phyloP scores from a whole-genome alignment of 345 rosid species.

The Garcia nutans region DNA sequence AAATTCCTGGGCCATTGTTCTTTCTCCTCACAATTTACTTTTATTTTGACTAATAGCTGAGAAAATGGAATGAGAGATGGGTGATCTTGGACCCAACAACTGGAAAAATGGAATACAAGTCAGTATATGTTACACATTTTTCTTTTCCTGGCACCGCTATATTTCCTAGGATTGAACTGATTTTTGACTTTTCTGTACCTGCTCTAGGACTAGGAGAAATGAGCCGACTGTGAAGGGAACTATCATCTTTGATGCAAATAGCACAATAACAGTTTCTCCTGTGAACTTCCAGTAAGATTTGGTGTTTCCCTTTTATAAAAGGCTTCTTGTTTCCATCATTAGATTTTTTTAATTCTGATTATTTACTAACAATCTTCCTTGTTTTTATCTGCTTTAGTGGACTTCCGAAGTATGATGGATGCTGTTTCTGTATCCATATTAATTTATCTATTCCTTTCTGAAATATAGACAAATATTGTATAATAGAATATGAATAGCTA shows the following conservation, averaged over 20 bases:
- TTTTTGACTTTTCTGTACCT: conserved; percentile 17
- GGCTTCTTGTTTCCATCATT: conserved; percentile 11
- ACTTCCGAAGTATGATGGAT: conserved; percentile 89
- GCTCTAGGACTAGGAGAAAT: conserved; percentile 74
- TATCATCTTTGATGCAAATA: conserved; percentile 76
- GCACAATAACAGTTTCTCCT: conserved; percentile 81
- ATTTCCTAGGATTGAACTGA: not conserved
- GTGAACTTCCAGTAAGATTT: conserved; percentile 89
- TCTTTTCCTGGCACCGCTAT: not conserved
- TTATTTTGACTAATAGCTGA: conserved; percentile 44
- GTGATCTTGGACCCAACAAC: conserved; percentile 94
- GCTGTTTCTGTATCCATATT: conserved; percentile 92
- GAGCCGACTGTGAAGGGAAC: conserved; percentile 86
- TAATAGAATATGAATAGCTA: not conserved
- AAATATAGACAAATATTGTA: not conserved
- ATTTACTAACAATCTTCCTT: conserved; percentile 17
- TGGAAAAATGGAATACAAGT: conserved; percentile 96
- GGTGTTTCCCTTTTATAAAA: not conserved
- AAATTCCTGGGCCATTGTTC: not conserved
- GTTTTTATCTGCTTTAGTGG: conserved; percentile 57
- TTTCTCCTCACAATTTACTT: not conserved
- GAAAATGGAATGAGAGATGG: conserved; percentile 99
- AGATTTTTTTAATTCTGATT: conserved; percentile 10
- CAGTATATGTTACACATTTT: conserved; percentile 26
- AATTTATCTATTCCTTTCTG: not conserved